phyloP scores from a whole-genome alignment of 2,329 filamentous ascomycete genomes.

The Verticillium alfalfae region DNA sequence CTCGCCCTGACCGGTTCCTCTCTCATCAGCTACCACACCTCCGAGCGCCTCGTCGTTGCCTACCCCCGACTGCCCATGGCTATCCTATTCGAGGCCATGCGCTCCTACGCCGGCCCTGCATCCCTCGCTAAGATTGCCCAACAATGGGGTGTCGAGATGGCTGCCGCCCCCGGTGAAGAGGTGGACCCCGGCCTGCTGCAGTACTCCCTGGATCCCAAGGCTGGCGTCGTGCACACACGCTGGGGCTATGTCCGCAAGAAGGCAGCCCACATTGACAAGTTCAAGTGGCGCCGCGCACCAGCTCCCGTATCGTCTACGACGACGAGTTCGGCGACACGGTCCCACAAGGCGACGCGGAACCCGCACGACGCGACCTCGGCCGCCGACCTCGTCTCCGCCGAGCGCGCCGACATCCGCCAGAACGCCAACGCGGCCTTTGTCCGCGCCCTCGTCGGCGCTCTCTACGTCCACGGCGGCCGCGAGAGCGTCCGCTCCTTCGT shows the following conservation, averaged over 20 bases:
- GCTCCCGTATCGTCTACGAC: slow-evolving; percentile 73
- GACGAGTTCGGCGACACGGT: slow-evolving; percentile 73
- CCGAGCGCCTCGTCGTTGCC: slow-evolving; percentile 80
- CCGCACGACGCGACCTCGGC: slow-evolving; percentile 8
- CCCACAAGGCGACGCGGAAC: slow-evolving; percentile 17
- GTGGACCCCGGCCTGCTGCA: slow-evolving; percentile 90
- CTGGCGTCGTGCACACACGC: slow-evolving; percentile 37
- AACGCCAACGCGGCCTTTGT: slow-evolving; percentile 71
- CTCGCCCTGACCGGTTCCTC: slow-evolving; percentile 76
- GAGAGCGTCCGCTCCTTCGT: slow-evolving; percentile 78
- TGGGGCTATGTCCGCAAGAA: slow-evolving; percentile 51
- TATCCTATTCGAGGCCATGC: slow-evolving; percentile 82
- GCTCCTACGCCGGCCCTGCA: slow-evolving; percentile 73
- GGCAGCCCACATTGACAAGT: slow-evolving; percentile 34
- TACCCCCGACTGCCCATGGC: slow-evolving; percentile 87
- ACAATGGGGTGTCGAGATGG: slow-evolving; percentile 89
- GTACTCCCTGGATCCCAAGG: slow-evolving; percentile 50
- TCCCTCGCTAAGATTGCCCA: slow-evolving; percentile 68
- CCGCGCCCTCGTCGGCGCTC: slow-evolving; percentile 73
- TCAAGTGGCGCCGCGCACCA: slow-evolving; percentile 61
- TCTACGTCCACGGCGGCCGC: slow-evolving; percentile 81
- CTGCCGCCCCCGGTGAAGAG: slow-evolving; percentile 81
- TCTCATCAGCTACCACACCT: slow-evolving; percentile 81
- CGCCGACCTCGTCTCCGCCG: slow-evolving; percentile 7
- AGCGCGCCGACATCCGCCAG: slow-evolving; percentile 66